These are phyloP conservation scores for Eucalyptus tenuipes DNA, from an alignment of 345 rosid species.

Conservation along the genomic window DNA sequence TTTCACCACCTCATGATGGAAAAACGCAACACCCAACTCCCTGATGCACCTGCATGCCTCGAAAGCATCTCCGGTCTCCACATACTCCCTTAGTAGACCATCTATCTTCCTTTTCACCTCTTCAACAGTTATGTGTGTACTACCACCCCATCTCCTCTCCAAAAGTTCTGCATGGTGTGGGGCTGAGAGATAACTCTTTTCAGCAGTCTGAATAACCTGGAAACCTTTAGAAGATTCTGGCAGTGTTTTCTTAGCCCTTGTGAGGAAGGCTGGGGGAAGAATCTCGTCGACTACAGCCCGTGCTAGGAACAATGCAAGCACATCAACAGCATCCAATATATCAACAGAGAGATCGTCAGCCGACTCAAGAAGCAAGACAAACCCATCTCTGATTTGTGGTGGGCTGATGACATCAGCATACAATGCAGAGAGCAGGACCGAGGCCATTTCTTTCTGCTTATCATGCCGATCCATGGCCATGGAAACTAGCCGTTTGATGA, in stretches of 20 bases:
- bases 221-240: constrained; percentile 73
- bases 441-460: constrained; percentile 99
- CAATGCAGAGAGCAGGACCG: constrained; percentile 78
- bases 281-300: constrained; percentile 97
- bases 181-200: constrained; percentile 95
- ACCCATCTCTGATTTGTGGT: constrained; percentile 83
- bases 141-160: constrained; percentile 99
- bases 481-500: constrained; percentile 86
- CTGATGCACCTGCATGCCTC: constrained; percentile 98
- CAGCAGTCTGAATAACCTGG: constrained; percentile 76
- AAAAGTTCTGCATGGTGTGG: constrained; percentile 98
- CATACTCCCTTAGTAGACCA: constrained; percentile 75
- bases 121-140: constrained; percentile 82
- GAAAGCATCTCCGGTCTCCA: constrained; percentile 67
- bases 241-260: constrained; percentile 69
- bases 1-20: constrained; percentile 98
- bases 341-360: constrained; percentile 95
- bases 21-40: constrained; percentile 84
- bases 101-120: constrained; percentile 90
- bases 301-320: constrained; percentile 87
- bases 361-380: constrained; percentile 91
- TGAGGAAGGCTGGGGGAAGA: constrained; percentile 82
- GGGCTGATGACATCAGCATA: constrained; percentile 94
- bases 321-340: constrained; percentile 77
- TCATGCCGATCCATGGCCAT: constrained; percentile 99